phyloP scores from a whole-genome alignment of 495 filamentous ascomycete genomes.

The Lichina pygmaea region DNA sequence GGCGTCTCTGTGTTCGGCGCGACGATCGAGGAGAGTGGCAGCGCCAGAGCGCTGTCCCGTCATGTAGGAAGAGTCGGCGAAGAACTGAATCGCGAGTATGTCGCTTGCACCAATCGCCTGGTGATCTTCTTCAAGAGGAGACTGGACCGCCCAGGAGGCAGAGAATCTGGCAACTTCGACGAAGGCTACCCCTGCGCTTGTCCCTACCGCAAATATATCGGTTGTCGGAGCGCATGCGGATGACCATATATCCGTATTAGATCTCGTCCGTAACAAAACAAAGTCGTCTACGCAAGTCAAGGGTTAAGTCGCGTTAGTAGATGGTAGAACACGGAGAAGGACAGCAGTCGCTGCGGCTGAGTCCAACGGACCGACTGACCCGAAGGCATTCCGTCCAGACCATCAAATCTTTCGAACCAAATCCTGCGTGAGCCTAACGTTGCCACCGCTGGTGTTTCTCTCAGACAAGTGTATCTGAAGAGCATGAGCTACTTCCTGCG shows the following conservation, averaged over 20 bases:
- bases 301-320: no score
- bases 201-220: not conserved
- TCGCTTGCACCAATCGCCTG: not conserved
- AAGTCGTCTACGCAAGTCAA: no score
- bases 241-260: not conserved
- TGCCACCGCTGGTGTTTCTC: no score
- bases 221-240: not conserved
- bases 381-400: no score
- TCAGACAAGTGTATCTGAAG: no score
- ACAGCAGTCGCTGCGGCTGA: no score
- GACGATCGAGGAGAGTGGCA: slow-evolving; percentile 3
- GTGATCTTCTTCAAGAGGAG: not conserved
- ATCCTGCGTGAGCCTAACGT: no score
- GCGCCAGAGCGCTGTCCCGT: slow-evolving; percentile 6
- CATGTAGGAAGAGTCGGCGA: slow-evolving; percentile 4
- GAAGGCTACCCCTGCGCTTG: not conserved
- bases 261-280: no score
- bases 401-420: no score
- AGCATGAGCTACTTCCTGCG: no score
- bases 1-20: not conserved
- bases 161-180: not conserved
- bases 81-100: slow-evolving; percentile 9
- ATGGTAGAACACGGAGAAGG: no score
- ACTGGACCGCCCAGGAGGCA: not conserved
- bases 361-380: no score